Evolutionary conservation across 2,329 filamentous ascomycete genomes (phyloP).

Genomic region (Penicillium sp.): DNA sequence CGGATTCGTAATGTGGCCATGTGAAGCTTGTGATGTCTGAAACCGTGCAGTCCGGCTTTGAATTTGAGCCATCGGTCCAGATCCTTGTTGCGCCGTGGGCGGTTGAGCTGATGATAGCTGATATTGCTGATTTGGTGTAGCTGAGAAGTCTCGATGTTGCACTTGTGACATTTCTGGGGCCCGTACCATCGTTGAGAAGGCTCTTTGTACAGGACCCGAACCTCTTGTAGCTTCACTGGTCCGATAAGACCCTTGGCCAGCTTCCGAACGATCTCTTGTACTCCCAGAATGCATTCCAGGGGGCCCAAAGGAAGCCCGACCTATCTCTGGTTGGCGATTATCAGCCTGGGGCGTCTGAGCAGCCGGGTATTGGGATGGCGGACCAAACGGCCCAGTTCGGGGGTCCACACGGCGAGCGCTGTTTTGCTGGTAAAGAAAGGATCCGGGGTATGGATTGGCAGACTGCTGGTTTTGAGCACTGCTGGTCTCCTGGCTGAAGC

Average conservation of each 20-base stretch:
- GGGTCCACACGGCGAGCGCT: background rate
- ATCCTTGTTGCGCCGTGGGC: background rate
- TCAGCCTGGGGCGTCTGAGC: background rate
- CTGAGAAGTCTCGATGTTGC: background rate
- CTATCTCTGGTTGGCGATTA: background rate
- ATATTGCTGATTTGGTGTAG: background rate
- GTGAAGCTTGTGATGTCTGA: background rate
- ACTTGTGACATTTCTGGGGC: background rate
- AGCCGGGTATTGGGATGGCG: background rate
- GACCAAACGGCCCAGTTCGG: background rate
- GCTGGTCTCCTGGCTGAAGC: background rate
- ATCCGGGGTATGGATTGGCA: no score
- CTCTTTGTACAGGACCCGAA: background rate
- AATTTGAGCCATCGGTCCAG: background rate
- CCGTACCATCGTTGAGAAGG: background rate
- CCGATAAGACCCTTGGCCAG: background rate
- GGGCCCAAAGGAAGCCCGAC: background rate
- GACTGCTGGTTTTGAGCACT: background rate
- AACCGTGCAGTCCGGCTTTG: background rate
- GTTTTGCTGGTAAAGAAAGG: background rate
- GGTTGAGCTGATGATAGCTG: background rate
- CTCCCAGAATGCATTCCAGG: background rate
- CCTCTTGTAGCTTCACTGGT: background rate
- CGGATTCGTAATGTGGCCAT: background rate
- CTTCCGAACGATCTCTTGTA: background rate